Base-by-base conservation (phyloP, 164 flowering plant genomes). In the Euptelea pleiosperma region DNA sequence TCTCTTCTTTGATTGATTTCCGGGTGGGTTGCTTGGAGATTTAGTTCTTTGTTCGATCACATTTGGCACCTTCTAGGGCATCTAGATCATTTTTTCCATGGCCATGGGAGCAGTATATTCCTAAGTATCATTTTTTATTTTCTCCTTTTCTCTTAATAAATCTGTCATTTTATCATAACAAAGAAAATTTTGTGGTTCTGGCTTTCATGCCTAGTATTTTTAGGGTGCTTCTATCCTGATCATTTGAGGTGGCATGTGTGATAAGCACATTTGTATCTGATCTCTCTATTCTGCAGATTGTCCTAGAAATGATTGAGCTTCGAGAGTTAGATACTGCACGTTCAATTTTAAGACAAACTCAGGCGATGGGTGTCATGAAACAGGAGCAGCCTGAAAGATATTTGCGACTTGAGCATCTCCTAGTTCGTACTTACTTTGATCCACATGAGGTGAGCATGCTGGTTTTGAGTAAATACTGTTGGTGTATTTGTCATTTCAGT, bases 361-460 rank as follows among this genome's bases (percentile, higher is more conserved):
- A 94, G 64, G 99, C 80, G 21, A 94, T 94, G 99, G 96, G 97
- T 71, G 93, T 94, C 64, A 88, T 94, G 99, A 94, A 94, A 70
- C 99, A 94, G 69, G 99, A 94, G 71, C 87, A 94, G 63, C 96
- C 99, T 34, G 97, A 91, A 68, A 74, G 99, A 74, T 94, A 94
- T 67, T 65, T 94, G 71, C 78, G 99, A 19, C 89, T 94, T 30
- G 99, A 94, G 77, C 99, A 94, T 85, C 87, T 94, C 34, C 77
- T 94, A 18, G 97, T 94, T 66, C 79, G 99, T 68, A 91, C 97
- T 19, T 94, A 94, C 59, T 94, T 94, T 79, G 99, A 94, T 68
- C 95, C 97, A 9, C 80, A 82, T 67, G 99, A 94, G 99, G 99
- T 91, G 11, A 33, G 76, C 9, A n/a, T 58, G 9, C 41, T 35